These are phyloP conservation scores for Epichloe bromicola DNA, from an alignment of 2,329 filamentous ascomycete species.

Conservation along the genomic window DNA sequence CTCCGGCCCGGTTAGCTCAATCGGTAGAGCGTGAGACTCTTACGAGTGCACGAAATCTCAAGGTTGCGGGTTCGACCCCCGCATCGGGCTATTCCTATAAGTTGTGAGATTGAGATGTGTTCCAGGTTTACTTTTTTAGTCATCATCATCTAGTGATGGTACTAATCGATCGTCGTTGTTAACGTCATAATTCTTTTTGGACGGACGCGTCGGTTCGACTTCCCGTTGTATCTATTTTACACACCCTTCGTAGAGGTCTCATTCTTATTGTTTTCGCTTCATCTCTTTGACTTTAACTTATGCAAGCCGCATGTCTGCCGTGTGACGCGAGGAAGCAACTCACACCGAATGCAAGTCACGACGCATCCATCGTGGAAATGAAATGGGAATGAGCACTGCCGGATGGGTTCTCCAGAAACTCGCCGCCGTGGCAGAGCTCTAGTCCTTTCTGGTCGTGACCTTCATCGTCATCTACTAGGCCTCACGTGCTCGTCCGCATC, in stretches of 20 bases:
- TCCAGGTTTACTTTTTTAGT: background rate
- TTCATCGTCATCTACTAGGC: constrained; percentile 49
- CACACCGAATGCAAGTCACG: too few relatives aligned
- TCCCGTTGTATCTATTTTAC: too few relatives aligned
- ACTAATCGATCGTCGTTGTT: background rate
- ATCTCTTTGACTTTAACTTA: too few relatives aligned
- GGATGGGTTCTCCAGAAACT: constrained; percentile 58
- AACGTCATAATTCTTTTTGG: background rate
- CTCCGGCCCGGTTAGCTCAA: constrained; percentile 25
- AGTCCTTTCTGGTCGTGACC: constrained; percentile 62
- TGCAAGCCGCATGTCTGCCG: background rate
- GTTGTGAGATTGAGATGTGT: background rate
- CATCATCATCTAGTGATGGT: too few relatives aligned
- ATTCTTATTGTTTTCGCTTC: too few relatives aligned
- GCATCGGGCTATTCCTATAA: constrained; percentile 17
- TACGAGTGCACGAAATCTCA: constrained; percentile 28
- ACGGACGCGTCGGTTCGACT: too few relatives aligned
- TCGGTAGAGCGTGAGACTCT: constrained; percentile 60
- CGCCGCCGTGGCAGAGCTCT: constrained; percentile 53
- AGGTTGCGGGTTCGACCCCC: constrained; percentile 42
- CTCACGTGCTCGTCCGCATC: constrained; percentile 47
- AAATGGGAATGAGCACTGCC: constrained; percentile 8
- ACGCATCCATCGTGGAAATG: too few relatives aligned
- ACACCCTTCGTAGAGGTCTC: too few relatives aligned
- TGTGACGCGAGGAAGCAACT: too few relatives aligned